Base-by-base conservation (phyloP, 169 alveolate genomes). In the Eimeria necatrix region DNA sequence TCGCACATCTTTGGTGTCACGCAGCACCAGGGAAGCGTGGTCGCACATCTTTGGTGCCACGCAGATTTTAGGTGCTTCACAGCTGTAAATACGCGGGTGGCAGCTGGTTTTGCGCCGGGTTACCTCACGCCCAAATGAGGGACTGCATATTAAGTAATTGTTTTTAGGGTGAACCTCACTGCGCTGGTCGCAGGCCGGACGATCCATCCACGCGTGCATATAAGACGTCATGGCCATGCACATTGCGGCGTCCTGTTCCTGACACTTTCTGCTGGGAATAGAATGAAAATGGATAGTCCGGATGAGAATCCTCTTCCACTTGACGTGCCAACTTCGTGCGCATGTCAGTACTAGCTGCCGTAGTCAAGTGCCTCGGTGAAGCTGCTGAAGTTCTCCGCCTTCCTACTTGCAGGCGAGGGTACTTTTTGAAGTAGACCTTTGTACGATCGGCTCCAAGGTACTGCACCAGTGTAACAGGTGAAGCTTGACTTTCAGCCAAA, bases 241-340 rank as follows among this genome's bases (percentile, higher is more conserved):
- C 81, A 46, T 61, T 60, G 48, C 91, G 91, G 49, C 93, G 93
- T 48, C 60, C 93, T 85, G 93, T 85, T 32, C 93, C 93, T 60
- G 93, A 85, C 64, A 85, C 93, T 61, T 85, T 85, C 81, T 85
- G 83, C 81, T 85, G 93, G 78, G 93, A 85, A 49, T 59, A 85
- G 61, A 85, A 85, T 61, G 81, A 85, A 61, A 85, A 85, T 14
- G 93, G 93, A 48, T 85, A 61, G 32, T 68, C 80, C 26, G 80
- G 16, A 32, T 20, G 26, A 24, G 16, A 22, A n/a, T 59, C 64
- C 16, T 32, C 64, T 53, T 85, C 81, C 22, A 59, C 93, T 9
- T 85, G 26, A 52, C 49, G 59, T 9, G 68, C 46, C 8, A 41
- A 14, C 52, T 61, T 49, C 93, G 18, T 49, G 32, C 49, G 12